A percentile compares a stretch with the other conserved stretches of the same genome.
Evolutionary conservation across 2,329 filamentous ascomycete species (phyloP).

Genomic region (Talaromyces sp.): DNA sequence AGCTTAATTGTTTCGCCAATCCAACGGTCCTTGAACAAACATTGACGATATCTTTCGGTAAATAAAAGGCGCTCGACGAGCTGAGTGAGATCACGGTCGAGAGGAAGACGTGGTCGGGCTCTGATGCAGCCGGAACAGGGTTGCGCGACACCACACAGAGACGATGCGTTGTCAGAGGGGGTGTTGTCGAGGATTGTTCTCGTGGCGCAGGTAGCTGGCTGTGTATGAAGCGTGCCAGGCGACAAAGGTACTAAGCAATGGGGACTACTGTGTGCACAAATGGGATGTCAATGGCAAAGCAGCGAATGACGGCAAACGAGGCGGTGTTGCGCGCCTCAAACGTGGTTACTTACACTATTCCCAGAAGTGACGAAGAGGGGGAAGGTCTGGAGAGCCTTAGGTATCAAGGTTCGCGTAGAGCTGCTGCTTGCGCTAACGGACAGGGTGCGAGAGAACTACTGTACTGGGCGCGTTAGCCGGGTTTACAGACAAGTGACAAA

Average conservation of each 20-base stretch:
- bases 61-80: conserved; percentile 1
- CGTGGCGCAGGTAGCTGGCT: conserved; percentile 23
- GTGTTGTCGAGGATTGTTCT: conserved; percentile 19
- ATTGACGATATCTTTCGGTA: conserved; percentile 13
- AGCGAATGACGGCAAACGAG: conserved; percentile 18
- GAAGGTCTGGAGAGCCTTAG: conserved; percentile 1
- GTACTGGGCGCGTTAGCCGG: conserved; percentile 8
- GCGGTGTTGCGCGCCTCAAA: conserved; percentile 22
- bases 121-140: conserved; percentile 37
- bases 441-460: background rate
- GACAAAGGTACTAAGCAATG: conserved; percentile 8
- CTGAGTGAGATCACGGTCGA: conserved; percentile 16
- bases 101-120: conserved; percentile 42
- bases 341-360: conserved; percentile 14
- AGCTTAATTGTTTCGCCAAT: conserved; percentile 13
- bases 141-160: conserved; percentile 26
- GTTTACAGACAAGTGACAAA: conserved; percentile 1
- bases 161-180: conserved; percentile 40
- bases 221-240: conserved; percentile 20
- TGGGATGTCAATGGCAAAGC: background rate
- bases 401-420: conserved; percentile 2
- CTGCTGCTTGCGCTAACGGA: background rate
- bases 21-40: conserved; percentile 13
- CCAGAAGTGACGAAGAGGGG: conserved; percentile 3
- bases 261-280: background rate